phyloP scores from a whole-genome alignment of 2,329 filamentous ascomycete genomes.

The Helotiales sp. region DNA sequence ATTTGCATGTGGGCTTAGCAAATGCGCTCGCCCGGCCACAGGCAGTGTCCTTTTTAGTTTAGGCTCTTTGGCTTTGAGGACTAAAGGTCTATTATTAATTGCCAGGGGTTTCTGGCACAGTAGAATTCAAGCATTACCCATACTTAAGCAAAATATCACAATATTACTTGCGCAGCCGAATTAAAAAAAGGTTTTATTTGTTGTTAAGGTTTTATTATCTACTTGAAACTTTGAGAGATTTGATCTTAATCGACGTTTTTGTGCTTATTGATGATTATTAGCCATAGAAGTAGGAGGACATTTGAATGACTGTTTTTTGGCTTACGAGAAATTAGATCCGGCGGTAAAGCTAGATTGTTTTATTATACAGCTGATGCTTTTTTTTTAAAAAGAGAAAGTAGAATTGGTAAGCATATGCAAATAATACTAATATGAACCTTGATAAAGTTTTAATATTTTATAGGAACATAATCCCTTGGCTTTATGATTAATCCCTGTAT shows the following conservation, averaged over 20 bases:
- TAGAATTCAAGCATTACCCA: neutral
- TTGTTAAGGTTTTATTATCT: neutral
- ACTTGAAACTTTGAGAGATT: neutral
- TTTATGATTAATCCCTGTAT: neutral
- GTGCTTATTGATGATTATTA: neutral
- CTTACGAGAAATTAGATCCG: neutral
- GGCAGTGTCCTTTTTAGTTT: too few species aligned
- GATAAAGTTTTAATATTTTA: conserved; percentile 34
- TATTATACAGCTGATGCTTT: neutral
- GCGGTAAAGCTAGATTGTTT: neutral
- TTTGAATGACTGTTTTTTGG: neutral
- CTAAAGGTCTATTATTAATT: too few species aligned
- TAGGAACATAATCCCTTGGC: conserved; percentile 27
- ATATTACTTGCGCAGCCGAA: neutral
- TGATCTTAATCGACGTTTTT: neutral
- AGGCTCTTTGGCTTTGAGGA: too few species aligned
- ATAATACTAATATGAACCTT: conserved; percentile 34
- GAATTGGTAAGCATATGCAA: conserved; percentile 31
- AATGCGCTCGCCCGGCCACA: too few species aligned
- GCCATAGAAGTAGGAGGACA: neutral
- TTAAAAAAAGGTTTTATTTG: neutral
- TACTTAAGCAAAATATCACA: neutral
- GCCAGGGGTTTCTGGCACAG: neutral
- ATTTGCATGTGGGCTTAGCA: too few species aligned
- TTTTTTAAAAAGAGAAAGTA: conserved; percentile 15